A percentile compares a stretch with the other conserved stretches of the same genome.
Evolutionary conservation across 2,329 filamentous ascomycete species (phyloP).

Genomic region (Cladophialophora psammophila): DNA sequence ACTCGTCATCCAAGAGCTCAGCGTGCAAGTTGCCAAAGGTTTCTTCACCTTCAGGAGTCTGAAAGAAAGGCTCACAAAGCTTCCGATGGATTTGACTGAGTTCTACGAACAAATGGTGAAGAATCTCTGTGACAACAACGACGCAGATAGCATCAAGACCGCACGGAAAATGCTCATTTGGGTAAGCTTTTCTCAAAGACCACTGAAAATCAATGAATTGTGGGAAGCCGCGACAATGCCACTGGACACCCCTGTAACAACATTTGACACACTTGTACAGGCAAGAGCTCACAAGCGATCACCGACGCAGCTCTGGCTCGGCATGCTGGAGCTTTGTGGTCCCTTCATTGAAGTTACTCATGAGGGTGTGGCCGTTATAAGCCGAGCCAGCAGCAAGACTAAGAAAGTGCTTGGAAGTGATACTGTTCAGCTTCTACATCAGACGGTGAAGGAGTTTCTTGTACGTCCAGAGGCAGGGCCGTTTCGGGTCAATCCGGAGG

Average conservation of each 20-base stretch:
- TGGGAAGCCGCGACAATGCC: constrained; percentile 3
- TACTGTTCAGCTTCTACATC: neutral
- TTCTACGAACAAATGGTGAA: constrained; percentile 2
- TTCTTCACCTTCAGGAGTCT: neutral
- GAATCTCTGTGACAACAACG: neutral
- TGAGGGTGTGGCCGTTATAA: neutral
- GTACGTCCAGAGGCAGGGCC: neutral
- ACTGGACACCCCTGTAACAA: neutral
- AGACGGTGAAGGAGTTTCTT: constrained; percentile 3
- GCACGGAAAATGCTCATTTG: constrained; percentile 1
- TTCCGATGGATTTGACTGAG: constrained; percentile 3
- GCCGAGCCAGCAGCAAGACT: neutral
- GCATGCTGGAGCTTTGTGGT: constrained; percentile 1
- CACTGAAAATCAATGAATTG: constrained; percentile 1
- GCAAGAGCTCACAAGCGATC: constrained; percentile 1
- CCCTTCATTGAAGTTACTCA: constrained; percentile 1
- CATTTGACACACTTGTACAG: neutral
- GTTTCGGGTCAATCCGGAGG: neutral
- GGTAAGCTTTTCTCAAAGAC: constrained; percentile 3
- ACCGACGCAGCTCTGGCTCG: constrained; percentile 3
- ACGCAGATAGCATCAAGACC: neutral
- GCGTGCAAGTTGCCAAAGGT: neutral
- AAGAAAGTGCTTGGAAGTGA: constrained; percentile 4
- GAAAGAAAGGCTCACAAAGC: constrained; percentile 1
- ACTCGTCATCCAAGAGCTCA: constrained; percentile 3